Evolutionary conservation across 2,329 filamentous ascomycete species (phyloP), one percentile per base, ranked within the genome.

Genomic region (Cordyceps militaris): DNA sequence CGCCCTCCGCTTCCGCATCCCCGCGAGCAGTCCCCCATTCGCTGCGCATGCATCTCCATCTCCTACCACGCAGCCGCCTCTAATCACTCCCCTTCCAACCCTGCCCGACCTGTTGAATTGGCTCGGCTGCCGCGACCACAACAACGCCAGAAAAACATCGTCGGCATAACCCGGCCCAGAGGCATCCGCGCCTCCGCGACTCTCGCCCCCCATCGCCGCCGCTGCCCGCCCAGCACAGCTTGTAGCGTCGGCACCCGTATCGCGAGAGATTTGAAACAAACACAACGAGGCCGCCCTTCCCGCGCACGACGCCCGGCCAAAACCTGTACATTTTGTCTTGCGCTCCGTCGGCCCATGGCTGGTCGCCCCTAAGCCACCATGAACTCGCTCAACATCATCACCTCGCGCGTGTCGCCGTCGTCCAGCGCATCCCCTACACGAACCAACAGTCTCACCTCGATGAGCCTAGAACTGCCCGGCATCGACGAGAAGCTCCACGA

Each of bases 351-450:
- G 65, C 69, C 76, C 74, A 83, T 85, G 83, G 83, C 80, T 79
- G 74, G 71, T 72, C 71, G 67, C 71, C 71, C 66, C 66, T 69
- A 42, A 66, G 36, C 73, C 74, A 89, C 81, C 76, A 97, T 97
- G 93, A 97, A 97, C 85, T 96, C 92, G 68, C 80, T 96, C 79
- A 96, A 94, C 77, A 90, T 96, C 73, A 84, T 97, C 72, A 94
- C 91, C 69, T 85, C 89, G 71, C 87, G 88, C 76, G 89, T 92
- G 71, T 85, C 84, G 66, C 81, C 83, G 64, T 72, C 82, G 56
- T 74, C 81, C 59, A 83, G 77, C 65, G 78, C 82, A 34, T 69
- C 71, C 46, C 78, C 81, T 57, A 79, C 83, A 59, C 79, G 83
- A 70, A 81, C 82, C 61, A 85, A 84, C 70, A 86, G 83, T 28